Base-by-base conservation (phyloP, 345 rosid genomes). In the Erysimum cheiranthoides region DNA sequence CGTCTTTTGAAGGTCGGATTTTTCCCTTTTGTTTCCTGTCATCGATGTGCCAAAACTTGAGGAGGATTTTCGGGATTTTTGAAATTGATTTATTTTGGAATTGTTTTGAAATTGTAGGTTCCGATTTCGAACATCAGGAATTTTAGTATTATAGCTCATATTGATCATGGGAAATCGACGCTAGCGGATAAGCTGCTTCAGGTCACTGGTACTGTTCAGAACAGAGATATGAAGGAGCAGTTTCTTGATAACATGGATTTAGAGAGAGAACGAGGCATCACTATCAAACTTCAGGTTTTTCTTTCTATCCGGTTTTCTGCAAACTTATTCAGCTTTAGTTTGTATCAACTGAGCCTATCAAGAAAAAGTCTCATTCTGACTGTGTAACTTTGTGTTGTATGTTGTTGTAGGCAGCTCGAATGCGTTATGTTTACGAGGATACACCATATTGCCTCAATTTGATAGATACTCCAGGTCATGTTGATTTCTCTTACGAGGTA, bases 401-500 rank as follows among this genome's bases (percentile, higher is more conserved):
- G 59, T 52, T 27, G 43, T 18, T 71, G 74, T 79, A 94, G 97
- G 97, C 99, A 34, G 93, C 99, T 78, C 88, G 99, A 75, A 95
- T 95, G 99, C 97, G 99, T 30, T 95, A 82, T 80, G 80, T 88
- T 70, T 84, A 68, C 60, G 86, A 84, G 18, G 83, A 74, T 58
- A 78, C 82, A 78, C 87, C 96, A 0, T 95, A 86, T 79, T 95
- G 99, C 76, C 80, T 92, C 74, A 95, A 95, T 80, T 82, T 95
- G 56, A 95, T 95, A 73, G 99, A 95, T 78, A 95, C 99, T 61
- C 97, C 99, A 4, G 97, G 99, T 11, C 99, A 92, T 74, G 97
- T 95, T 32, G 99, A 95, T 83, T 95, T 95, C 83, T 90, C 97
- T 49, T 95, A 95, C 64, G 97, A 95, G 97, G 98, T 91, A 86